Percentiles rank a stretch among this genome's conserved stretches.
Evolutionary conservation across 306 rosid species (phyloP).

Genomic region (Dicorynia guianensis): DNA sequence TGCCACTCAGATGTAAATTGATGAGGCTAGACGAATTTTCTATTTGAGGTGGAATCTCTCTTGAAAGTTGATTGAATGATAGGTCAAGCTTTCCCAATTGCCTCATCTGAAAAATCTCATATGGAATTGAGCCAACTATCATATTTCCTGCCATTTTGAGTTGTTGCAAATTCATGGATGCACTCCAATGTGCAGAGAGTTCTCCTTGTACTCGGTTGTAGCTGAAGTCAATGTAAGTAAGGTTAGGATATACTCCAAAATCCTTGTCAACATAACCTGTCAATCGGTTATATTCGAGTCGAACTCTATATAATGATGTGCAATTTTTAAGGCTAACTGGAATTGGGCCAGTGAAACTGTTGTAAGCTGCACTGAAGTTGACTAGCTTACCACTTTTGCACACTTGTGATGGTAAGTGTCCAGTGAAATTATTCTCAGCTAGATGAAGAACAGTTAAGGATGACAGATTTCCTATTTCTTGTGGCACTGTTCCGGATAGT

Average conservation of each 20-base stretch:
- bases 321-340: slow-evolving; percentile 48
- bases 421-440: slow-evolving; percentile 47
- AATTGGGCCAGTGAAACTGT: slow-evolving; percentile 48
- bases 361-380: slow-evolving; percentile 46
- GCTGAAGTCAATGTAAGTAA: slow-evolving; percentile 47
- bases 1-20: slow-evolving; percentile 8
- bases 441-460: slow-evolving; percentile 45
- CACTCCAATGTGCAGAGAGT: slow-evolving; percentile 45
- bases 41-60: slow-evolving; percentile 39
- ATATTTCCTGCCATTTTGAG: slow-evolving; percentile 36
- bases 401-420: slow-evolving; percentile 45
- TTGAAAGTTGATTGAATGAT: slow-evolving; percentile 38
- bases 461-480: slow-evolving; percentile 44
- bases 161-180: slow-evolving; percentile 31
- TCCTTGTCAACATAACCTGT: slow-evolving; percentile 39
- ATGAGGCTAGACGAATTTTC: slow-evolving; percentile 32
- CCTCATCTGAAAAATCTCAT: slow-evolving; percentile 37
- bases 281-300: slow-evolving; percentile 45
- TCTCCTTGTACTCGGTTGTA: slow-evolving; percentile 37
- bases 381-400: slow-evolving; percentile 49
- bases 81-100: slow-evolving; percentile 42
- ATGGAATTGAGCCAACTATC: slow-evolving; percentile 39
- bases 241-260: slow-evolving; percentile 49
- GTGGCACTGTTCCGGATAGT: slow-evolving; percentile 42
- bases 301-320: slow-evolving; percentile 36